Conservation (phyloP, 805 yeast species). For the Myxozyma nipponensis region DNA sequence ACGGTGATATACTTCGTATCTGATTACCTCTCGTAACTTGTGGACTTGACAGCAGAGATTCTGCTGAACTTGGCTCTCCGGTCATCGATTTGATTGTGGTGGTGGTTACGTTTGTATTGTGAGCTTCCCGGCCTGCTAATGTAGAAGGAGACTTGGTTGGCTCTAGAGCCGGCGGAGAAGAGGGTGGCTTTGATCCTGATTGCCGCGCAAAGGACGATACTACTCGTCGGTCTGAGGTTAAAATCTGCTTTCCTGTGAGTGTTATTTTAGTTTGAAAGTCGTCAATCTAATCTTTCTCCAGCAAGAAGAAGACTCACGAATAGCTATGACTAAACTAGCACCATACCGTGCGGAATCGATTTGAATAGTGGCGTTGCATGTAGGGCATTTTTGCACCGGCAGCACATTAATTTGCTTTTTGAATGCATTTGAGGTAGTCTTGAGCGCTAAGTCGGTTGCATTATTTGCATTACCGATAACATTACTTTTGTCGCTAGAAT, state of each 20-base stretch:
- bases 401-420: background rate
- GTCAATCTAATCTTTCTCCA: too few relatives aligned
- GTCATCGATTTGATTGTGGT: background rate
- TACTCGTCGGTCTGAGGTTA: background rate
- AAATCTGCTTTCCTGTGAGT: too few relatives aligned
- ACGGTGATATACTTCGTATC: too few relatives aligned
- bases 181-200: background rate
- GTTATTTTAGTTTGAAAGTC: too few relatives aligned
- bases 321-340: background rate
- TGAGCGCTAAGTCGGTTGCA: too few relatives aligned
- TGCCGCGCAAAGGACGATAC: background rate
- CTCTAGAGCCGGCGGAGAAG: background rate
- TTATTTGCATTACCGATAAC: too few relatives aligned
- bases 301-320: background rate
- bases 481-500: too few relatives aligned
- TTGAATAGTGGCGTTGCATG: constrained; percentile 4
- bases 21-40: too few relatives aligned
- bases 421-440: background rate
- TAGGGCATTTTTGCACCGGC: constrained; percentile 3
- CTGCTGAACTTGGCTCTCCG: background rate
- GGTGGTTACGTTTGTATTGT: background rate
- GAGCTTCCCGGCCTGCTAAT: background rate
- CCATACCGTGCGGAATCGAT: constrained; percentile 3
- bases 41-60: too few relatives aligned
- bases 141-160: background rate